Evolutionary conservation across 2,329 filamentous ascomycete genomes (phyloP).

Genomic region (Aspergillus persii): DNA sequence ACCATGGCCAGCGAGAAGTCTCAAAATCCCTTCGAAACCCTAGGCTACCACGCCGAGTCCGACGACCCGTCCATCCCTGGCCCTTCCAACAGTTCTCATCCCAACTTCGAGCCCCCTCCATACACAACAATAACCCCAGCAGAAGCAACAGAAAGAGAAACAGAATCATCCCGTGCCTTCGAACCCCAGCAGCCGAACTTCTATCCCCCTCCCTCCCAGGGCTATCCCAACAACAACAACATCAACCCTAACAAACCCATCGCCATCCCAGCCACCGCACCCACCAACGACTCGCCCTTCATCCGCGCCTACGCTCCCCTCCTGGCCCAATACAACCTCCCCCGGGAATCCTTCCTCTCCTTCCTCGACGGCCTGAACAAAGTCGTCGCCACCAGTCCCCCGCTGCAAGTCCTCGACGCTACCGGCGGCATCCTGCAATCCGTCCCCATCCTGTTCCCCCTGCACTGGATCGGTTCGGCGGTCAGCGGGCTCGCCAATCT

Average conservation of each 20-base stretch:
- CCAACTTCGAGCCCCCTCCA: not conserved
- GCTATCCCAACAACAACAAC: not conserved
- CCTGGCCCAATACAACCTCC: not conserved
- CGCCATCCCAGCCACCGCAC: not conserved
- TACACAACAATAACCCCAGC: not conserved
- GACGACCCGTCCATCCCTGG: not conserved
- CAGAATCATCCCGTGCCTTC: no score
- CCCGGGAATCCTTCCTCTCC: not conserved
- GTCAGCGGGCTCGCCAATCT: conserved; percentile 3
- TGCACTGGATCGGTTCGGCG: not conserved
- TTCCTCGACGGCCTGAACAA: conserved; percentile 3
- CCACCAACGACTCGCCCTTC: not conserved
- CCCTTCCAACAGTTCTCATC: not conserved
- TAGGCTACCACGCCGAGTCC: not conserved
- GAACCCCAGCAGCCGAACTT: not conserved
- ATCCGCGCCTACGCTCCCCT: conserved; percentile 1
- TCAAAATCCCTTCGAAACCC: not conserved
- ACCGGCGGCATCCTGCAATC: not conserved
- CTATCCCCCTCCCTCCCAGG: not conserved
- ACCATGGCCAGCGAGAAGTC: not conserved
- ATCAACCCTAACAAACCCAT: not conserved
- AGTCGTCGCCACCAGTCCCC: not conserved
- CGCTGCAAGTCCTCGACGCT: conserved; percentile 1
- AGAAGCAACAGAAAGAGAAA: no score
- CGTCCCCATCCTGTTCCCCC: not conserved